A percentile compares a stretch with the other conserved stretches of the same genome.
phyloP scores from a whole-genome alignment of 2,329 filamentous ascomycete species.

The Magnaporthiopsis rhizophila region DNA sequence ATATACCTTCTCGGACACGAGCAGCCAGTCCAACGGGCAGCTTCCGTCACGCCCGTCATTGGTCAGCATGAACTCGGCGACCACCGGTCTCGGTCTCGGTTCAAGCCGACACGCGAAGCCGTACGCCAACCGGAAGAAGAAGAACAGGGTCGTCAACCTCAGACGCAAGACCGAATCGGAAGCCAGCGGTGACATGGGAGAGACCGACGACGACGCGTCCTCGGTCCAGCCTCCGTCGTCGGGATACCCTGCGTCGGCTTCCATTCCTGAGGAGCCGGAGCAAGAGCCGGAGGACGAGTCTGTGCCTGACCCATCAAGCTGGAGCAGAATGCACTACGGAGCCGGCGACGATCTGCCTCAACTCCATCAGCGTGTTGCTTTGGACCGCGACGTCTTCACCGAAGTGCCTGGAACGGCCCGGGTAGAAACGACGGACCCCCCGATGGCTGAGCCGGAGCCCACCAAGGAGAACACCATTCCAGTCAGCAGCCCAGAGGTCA shows the following conservation, averaged over 20 bases:
- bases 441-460: neutral
- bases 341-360: slow-evolving; percentile 20
- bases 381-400: slow-evolving; percentile 26
- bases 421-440: slow-evolving; percentile 8
- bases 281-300: slow-evolving; percentile 47
- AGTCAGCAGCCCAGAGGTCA: neutral
- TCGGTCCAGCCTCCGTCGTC: slow-evolving; percentile 54
- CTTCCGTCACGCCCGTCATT: slow-evolving; percentile 62
- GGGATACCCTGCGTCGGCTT: slow-evolving; percentile 47
- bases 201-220: slow-evolving; percentile 33
- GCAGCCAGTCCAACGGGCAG: slow-evolving; percentile 54
- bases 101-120: slow-evolving; percentile 50
- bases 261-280: slow-evolving; percentile 52
- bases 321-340: slow-evolving; percentile 34
- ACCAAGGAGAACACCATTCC: neutral
- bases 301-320: slow-evolving; percentile 10
- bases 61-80: slow-evolving; percentile 51
- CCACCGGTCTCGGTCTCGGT: slow-evolving; percentile 56
- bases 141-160: slow-evolving; percentile 75
- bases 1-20: slow-evolving; percentile 67
- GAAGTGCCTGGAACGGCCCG: slow-evolving; percentile 19
- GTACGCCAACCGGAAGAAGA: slow-evolving; percentile 65
- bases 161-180: slow-evolving; percentile 44
- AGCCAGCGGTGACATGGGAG: slow-evolving; percentile 41
- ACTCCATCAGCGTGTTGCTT: slow-evolving; percentile 21